Evolutionary conservation across 352 stramenopile genomes (phyloP), one percentile per base, ranked within the genome.

Genomic region (Pythium chondricola): DNA sequence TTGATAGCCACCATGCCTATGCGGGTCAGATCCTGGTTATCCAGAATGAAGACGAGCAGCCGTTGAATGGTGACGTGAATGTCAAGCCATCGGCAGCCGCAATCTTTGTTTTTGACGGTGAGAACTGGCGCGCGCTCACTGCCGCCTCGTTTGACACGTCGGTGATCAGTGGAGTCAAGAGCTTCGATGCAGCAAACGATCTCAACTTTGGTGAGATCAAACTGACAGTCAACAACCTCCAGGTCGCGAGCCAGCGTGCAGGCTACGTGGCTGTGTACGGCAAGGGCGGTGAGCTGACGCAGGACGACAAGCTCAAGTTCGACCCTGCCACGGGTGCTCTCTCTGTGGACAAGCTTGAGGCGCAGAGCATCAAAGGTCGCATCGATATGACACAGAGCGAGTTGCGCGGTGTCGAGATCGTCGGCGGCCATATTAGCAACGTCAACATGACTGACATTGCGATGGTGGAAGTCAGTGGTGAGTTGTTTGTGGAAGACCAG

Each of bases 401-500:
- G 42, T 51, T 88, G 17, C 65, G 61, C 10, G 50, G 71, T 21
- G 78, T 92, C 6, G 78, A 88, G 32, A 87, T 89, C 46, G 54
- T 86, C 16, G 75, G 75, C 17, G 81, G 78, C 3, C 74, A 88
- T 51, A 86, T 88, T 39, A 83, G 79, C 53, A 76, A 71, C 48
- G 74, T 88, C 47, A 88, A 88, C 44, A 72, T 92, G 71, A 85
- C 74, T 8, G 74, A 59, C 10, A 64, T 88, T 37, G 67, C 76
- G 41, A 71, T 75, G 48, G 63, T 92, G 27, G 72, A 87, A 59
- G 71, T 96, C 18, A 61, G 74, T 26, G 74, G 78, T 14, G 87
- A 88, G 59, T 65, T 95, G 22, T 88, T 91, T 50, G 83, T 96
- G 30, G 67, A 86, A 57, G 69, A 80, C 16, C 78, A 91, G 33